phyloP scores from a whole-genome alignment of 768 basidiomycete species.

The Podaxis sp. region DNA sequence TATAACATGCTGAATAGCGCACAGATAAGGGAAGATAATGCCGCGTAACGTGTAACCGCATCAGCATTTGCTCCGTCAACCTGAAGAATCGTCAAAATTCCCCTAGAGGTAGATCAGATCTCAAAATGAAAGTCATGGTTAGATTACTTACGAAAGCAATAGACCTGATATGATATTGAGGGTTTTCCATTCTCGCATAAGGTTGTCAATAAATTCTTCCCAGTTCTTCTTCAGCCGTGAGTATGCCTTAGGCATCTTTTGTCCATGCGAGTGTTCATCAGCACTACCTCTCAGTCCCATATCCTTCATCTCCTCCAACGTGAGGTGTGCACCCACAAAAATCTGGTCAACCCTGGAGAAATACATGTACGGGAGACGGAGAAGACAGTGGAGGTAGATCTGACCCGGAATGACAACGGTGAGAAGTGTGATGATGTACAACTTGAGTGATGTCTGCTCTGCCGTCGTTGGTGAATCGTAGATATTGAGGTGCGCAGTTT shows the following conservation, averaged over 20 bases:
- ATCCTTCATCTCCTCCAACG: constrained; percentile 51
- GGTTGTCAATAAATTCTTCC: constrained; percentile 17
- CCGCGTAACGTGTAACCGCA: constrained; percentile 52
- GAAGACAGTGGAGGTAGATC: constrained; percentile 37
- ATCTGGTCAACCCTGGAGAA: constrained; percentile 64
- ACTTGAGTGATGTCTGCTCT: neutral
- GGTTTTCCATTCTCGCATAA: constrained; percentile 19
- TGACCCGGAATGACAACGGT: constrained; percentile 31
- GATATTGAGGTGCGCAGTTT: neutral
- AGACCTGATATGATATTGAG: constrained; percentile 19
- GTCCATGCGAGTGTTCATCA: constrained; percentile 9
- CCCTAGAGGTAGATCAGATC: constrained; percentile 19
- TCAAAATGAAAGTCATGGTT: neutral
- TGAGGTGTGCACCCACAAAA: constrained; percentile 64
- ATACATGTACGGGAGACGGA: constrained; percentile 63
- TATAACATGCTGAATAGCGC: constrained; percentile 61
- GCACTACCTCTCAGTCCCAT: constrained; percentile 35
- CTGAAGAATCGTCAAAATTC: constrained; percentile 32
- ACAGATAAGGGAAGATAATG: constrained; percentile 53
- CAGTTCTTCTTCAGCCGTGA: constrained; percentile 20
- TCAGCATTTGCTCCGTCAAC: constrained; percentile 40
- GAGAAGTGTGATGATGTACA: constrained; percentile 18
- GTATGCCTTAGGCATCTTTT: constrained; percentile 19
- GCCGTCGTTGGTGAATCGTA: neutral
- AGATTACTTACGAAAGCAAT: constrained; percentile 12